Conservation (phyloP, 192 early-diverging fungal genomes). For the Coemansia sp. region DNA sequence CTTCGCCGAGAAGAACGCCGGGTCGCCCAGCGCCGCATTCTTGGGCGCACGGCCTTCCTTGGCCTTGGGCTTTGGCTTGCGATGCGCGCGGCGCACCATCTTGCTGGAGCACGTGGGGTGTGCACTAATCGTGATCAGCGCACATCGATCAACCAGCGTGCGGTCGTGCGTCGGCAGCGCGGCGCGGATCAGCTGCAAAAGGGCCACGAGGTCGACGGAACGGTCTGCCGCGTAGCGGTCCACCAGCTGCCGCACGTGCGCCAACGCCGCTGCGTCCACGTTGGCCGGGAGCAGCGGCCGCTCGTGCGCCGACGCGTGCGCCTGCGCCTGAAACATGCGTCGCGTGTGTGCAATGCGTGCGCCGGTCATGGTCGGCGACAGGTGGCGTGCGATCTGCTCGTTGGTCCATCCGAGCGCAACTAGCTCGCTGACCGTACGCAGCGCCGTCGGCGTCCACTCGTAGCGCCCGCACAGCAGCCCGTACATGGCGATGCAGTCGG, state of each 20-base stretch:
- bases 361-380: slow-evolving; percentile 12
- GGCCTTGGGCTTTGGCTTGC: background rate
- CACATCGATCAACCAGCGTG: slow-evolving; percentile 11
- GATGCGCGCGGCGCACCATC: slow-evolving; percentile 4
- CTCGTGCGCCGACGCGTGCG: background rate
- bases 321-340: slow-evolving; percentile 2
- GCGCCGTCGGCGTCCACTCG: slow-evolving; percentile 13
- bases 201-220: slow-evolving; percentile 4
- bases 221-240: background rate
- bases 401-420: slow-evolving; percentile 12
- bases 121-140: slow-evolving; percentile 22
- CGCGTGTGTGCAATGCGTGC: slow-evolving; percentile 5
- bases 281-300: background rate
- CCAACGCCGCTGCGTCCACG: slow-evolving; percentile 11
- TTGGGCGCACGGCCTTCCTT: too few relatives aligned
- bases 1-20: slow-evolving; percentile 10
- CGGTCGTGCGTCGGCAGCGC: slow-evolving; percentile 6
- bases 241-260: slow-evolving; percentile 7
- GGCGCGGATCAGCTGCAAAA: slow-evolving; percentile 13
- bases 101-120: slow-evolving; percentile 18
- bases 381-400: slow-evolving; percentile 21
- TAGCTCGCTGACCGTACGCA: slow-evolving; percentile 8
- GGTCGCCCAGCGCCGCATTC: background rate
- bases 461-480: slow-evolving; percentile 24
- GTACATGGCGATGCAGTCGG: slow-evolving; percentile 29